Evolutionary conservation across 495 filamentous ascomycete species (phyloP), one percentile per base, ranked within the genome.

Genomic region (Penicillium coprophilum): DNA sequence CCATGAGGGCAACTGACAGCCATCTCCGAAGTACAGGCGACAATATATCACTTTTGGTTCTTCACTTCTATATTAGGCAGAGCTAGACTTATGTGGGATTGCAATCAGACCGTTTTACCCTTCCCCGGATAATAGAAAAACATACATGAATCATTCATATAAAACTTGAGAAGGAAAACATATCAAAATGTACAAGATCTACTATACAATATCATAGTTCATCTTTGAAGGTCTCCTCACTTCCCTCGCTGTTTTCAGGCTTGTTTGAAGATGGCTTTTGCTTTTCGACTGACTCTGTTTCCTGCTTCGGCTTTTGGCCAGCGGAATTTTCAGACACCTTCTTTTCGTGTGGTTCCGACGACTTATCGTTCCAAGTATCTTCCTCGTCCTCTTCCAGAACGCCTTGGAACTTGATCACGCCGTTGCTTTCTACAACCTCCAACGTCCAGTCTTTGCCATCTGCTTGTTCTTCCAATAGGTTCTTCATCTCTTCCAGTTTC

Each of bases 401-500:
- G 50, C 61, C 76, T 58, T 65, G 76, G 60, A 72, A 74, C 57
- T 87, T 76, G 60, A 82, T 77, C 57, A 77, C 70, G 24, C 78
- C 74, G 57, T 80, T 72, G 44, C 56, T 63, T 44, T 74, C 70
- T 32, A 80, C 71, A 1, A 76, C 63, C 54, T 82, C 79, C 55
- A 82, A 56, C 8, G 65, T 74, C 78, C 79, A 82, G 20, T 75
- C 73, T 27, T 75, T 78, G 32, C 74, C 77, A 19, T 69, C 53
- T 11, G 73, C 69, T 62, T 71, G 50, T 46, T 70, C 69, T 59
- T 72, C 74, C 56, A 73, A 68, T 65, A 87, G 75, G 55, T 84
- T 78, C 62, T 77, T 80, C 55, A 91, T 71, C 53, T 78, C 74
- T 51, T 91, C 86, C 3, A 94, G 71, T 53, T 81, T 77, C 50